Conservation (phyloP, 2,329 filamentous ascomycete species). For the Phialophora expanda region DNA sequence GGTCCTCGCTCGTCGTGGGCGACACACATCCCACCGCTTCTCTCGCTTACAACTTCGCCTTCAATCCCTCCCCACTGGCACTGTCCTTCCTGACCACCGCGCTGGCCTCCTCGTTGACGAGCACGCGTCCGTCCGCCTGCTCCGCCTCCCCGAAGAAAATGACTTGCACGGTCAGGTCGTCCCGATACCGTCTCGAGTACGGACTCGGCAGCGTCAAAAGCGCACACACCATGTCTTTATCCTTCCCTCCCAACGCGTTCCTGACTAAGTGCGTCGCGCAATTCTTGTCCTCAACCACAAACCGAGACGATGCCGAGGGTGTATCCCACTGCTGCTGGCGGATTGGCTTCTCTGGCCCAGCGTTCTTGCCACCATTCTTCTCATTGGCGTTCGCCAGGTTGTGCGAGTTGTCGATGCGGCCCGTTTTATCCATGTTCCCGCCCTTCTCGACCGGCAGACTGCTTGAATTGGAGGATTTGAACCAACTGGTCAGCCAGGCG, state of each 20-base stretch:
- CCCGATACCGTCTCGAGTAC: constrained; percentile 87
- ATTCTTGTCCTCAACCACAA: constrained; percentile 93
- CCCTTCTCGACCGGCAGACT: constrained; percentile 75
- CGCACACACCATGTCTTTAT: constrained; percentile 91
- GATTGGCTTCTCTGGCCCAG: constrained; percentile 64
- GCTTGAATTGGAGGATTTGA: constrained; percentile 51
- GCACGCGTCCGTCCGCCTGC: constrained; percentile 72
- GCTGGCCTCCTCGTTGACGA: constrained; percentile 82
- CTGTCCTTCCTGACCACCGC: constrained; percentile 47
- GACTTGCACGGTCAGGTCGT: constrained; percentile 95
- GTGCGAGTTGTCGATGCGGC: constrained; percentile 52
- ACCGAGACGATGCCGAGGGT: constrained; percentile 69
- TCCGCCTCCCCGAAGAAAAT: constrained; percentile 92
- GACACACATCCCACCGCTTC: not conserved
- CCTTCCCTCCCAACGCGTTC: constrained; percentile 91
- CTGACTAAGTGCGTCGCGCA: constrained; percentile 93
- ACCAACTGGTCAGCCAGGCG: constrained; percentile 71
- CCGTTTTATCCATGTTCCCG: constrained; percentile 58
- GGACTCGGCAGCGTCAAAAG: constrained; percentile 89
- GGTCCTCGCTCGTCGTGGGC: not conserved
- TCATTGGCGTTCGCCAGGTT: constrained; percentile 12
- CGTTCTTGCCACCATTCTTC: constrained; percentile 12
- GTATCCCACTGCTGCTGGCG: constrained; percentile 91
- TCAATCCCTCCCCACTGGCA: constrained; percentile 39
- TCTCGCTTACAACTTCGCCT: constrained; percentile 54